Percentiles rank a stretch among this genome's conserved stretches.
phyloP scores from a whole-genome alignment of 2,329 filamentous ascomycete species.

The Exophiala bonariae region DNA sequence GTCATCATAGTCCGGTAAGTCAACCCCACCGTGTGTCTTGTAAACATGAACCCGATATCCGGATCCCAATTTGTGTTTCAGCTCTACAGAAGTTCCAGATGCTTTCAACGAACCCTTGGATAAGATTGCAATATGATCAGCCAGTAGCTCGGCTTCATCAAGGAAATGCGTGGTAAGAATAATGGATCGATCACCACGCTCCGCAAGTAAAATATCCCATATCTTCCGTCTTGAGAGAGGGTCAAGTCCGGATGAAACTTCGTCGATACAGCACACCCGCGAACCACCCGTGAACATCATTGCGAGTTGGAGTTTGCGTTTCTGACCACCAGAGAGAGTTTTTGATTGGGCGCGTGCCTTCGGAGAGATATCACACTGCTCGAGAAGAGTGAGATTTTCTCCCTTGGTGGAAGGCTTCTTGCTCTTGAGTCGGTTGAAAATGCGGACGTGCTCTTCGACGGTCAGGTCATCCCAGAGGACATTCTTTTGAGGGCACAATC shows the following conservation, averaged over 20 bases:
- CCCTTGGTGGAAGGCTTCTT: constrained; percentile 15
- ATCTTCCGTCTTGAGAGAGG: constrained; percentile 84
- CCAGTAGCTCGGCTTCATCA: constrained; percentile 86
- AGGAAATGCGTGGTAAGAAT: constrained; percentile 91
- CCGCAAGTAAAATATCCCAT: constrained; percentile 88
- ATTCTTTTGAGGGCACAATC: constrained; percentile 89
- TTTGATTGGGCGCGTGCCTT: constrained; percentile 72
- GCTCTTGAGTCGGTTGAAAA: constrained; percentile 78
- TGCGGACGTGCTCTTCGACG: constrained; percentile 77
- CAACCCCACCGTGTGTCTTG: constrained; percentile 51
- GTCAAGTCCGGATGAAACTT: constrained; percentile 86
- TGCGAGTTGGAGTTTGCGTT: constrained; percentile 85
- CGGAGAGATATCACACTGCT: constrained; percentile 69
- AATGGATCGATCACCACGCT: constrained; percentile 78
- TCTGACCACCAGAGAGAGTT: constrained; percentile 87
- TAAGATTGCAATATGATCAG: constrained; percentile 84
- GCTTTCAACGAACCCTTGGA: constrained; percentile 82
- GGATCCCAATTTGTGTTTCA: constrained; percentile 79
- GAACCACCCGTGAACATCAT: constrained; percentile 95
- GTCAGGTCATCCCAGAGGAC: constrained; percentile 89
- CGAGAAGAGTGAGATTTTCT: constrained; percentile 58
- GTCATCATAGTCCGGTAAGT: constrained; percentile 51
- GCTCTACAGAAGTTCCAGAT: constrained; percentile 77
- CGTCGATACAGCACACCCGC: constrained; percentile 84
- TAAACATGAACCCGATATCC: constrained; percentile 81